Evolutionary conservation across 176 grass and related monocot species (phyloP), one percentile per base, ranked within the genome.

Genomic region (Puya raimondii): DNA sequence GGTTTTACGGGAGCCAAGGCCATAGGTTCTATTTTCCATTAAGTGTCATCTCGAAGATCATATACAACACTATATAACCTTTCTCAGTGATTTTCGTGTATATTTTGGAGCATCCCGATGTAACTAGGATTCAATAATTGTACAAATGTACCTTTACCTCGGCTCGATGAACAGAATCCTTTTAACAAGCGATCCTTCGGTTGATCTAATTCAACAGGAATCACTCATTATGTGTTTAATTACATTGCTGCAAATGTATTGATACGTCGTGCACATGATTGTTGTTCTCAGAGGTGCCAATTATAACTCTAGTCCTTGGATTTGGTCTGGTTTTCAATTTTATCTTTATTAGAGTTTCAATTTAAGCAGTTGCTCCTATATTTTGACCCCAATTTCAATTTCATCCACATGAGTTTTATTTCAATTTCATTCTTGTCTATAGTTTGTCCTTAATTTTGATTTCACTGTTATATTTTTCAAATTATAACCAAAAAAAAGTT

Each of bases 1-100:
- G 87, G 4, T 87, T 99, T 72, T 99, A 84, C 1, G 94, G 94
- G 29, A 79, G 82, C 25, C 84, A 66, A 67, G 94, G 94, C 16
- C 94, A 99, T 61, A 82, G 29, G 57, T 76, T 50, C 29, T 72
- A 88, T 52, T 67, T 99, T 64, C 94, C 87, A 0, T 80, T 99
- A 10, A 78, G 85, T 11, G 87, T 99, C 64, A 82, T 99, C 72
- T 82, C 86, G 22, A 91, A 93, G 80, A 80, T 85, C 47, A 77
- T 75, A 72, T 74, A 88, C 11, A 69, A 77, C 11, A 15, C 51
- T 2, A 49, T 65, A 48, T 59, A 23, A 47, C 29, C 17, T 42
- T 42, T 42, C 33, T 42, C 6, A 42, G 33, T 58, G 25, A 57
- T 26, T 23, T 69, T 67, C 14, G 10, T 77, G 66, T 77, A 75